Percentiles rank a stretch among this genome's conserved stretches.
phyloP scores from a whole-genome alignment of 169 alveolate genomes.

The Theileria orientalis region DNA sequence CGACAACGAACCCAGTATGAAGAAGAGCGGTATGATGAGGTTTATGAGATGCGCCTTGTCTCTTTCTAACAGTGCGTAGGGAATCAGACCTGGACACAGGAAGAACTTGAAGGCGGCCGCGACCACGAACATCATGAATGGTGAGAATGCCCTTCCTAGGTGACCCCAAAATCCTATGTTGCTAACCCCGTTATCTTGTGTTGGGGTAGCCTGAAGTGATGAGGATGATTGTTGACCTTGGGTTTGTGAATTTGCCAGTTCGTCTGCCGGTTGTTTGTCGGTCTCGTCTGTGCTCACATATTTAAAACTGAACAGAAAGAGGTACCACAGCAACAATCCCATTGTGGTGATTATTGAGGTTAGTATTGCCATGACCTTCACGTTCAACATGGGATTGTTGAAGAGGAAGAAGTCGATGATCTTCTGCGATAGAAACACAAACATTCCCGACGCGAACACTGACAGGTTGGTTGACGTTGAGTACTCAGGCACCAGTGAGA shows the following conservation, averaged over 20 bases:
- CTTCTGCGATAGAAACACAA: slow-evolving; percentile 25
- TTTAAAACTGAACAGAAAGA: neutral
- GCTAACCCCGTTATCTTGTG: neutral
- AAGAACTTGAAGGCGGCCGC: slow-evolving; percentile 14
- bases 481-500: slow-evolving; percentile 29
- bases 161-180: neutral
- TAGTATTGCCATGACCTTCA: neutral
- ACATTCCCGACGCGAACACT: neutral
- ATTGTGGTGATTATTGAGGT: neutral
- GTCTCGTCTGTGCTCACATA: neutral
- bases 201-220: neutral
- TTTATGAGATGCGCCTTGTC: slow-evolving; percentile 8
- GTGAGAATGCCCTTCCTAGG: neutral
- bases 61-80: slow-evolving; percentile 30
- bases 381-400: neutral
- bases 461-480: slow-evolving; percentile 6
- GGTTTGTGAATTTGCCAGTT: neutral
- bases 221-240: neutral
- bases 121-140: slow-evolving; percentile 27
- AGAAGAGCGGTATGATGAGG: slow-evolving; percentile 11
- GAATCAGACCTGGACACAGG: slow-evolving; percentile 30
- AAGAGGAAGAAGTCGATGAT: slow-evolving; percentile 17
- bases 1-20: slow-evolving; percentile 8
- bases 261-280: neutral
- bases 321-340: neutral